Base-by-base conservation (phyloP, 148 eudicot species). In the Arbutus unedo region DNA sequence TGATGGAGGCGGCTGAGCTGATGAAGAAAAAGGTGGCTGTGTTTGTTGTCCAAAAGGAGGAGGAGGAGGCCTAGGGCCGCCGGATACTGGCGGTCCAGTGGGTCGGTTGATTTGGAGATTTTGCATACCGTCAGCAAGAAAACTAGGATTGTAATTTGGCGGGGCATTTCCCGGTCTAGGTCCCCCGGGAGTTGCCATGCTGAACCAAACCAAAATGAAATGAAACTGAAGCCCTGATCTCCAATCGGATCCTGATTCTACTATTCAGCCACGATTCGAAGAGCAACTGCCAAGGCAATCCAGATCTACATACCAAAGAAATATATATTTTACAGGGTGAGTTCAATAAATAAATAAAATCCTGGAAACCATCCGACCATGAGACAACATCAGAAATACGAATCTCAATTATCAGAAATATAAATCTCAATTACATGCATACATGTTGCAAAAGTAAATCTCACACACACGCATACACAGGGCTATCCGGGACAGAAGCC, bases 141-240 rank as follows among this genome's bases (percentile, higher is more conserved):
- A 88, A 88, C 86, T 88, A 18, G 93, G 93, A 70, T 91, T 85
- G 76, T 90, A 91, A 89, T 87, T 91, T 10, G 91, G 87, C 4
- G 92, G 92, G 56, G 85, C 84, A 82, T 88, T 89, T 81, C 91
- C 91, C 8, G 95, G 95, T 87, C 97, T 91, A 85, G 95, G 90
- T 86, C 94, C 97, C 88, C 98, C 97, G 80, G 94, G 92, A 90
- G 94, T 87, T 16, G 94, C 89, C 98, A 95, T 95, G 74, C 80
- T 43, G 86, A 31, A 83, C 71, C 68, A 59, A 41, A 51, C 54
- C 54, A 51, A 51, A 51, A 0, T 11, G 41, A 73, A 76, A 21
- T 43, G 23, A 62, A 59, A 53, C 6, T 43, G 3, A 19, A 74
- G 5, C 41, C 74, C 7, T 70, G 82, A 83, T 79, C 82, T 73